Conservation (phyloP, 306 rosid genomes). For the Carpinus viminea region DNA sequence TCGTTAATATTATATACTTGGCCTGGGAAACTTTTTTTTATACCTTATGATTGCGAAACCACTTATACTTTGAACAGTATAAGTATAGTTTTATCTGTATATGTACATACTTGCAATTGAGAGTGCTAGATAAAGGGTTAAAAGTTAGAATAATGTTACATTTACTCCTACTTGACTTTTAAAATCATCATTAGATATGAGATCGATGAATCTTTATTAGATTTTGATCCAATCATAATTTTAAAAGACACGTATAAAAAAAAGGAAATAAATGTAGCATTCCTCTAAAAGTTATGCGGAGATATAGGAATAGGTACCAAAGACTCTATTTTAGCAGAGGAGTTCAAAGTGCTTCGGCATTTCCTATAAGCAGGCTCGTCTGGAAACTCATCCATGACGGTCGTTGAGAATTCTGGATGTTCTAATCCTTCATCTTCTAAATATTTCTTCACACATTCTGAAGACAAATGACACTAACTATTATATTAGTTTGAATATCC, state of each 20-base stretch:
- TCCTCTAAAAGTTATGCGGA: neutral
- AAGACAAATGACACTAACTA: neutral
- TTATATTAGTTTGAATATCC: neutral
- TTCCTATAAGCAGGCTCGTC: conserved; percentile 64
- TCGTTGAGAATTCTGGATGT: conserved; percentile 36
- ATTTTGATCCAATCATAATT: too few relatives aligned
- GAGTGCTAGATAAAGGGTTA: neutral
- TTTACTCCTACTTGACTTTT: too few relatives aligned
- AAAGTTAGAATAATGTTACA: too few relatives aligned
- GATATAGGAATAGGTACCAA: conserved; percentile 39
- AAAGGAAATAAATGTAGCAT: too few relatives aligned
- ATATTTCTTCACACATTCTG: conserved; percentile 70
- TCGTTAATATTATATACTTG: neutral
- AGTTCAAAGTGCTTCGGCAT: conserved; percentile 60
- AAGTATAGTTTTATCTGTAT: too few relatives aligned
- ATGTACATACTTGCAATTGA: neutral
- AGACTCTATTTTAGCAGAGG: conserved; percentile 57
- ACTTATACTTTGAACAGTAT: too few relatives aligned
- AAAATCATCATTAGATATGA: too few relatives aligned
- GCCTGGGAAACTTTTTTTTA: too few relatives aligned
- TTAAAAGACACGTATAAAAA: too few relatives aligned
- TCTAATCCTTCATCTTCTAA: conserved; percentile 53
- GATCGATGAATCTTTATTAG: too few relatives aligned
- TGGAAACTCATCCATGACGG: conserved; percentile 59
- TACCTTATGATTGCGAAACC: too few relatives aligned